Evolutionary conservation across 495 filamentous ascomycete species (phyloP).

Genomic region (Jackrogersella multiformis): DNA sequence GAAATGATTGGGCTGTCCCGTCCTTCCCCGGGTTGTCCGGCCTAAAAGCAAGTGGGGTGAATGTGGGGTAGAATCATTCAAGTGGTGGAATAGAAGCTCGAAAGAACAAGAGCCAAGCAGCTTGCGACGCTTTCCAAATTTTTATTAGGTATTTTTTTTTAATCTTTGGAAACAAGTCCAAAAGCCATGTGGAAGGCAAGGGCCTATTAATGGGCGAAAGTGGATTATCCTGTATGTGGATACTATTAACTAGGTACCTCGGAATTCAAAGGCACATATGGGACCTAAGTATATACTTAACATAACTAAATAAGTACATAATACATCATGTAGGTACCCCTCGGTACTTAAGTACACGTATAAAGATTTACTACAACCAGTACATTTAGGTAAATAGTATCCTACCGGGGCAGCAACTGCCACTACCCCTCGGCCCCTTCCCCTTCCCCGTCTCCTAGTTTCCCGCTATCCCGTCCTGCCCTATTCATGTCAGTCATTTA

Average conservation of each 20-base stretch:
- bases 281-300: neutral
- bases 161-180: neutral
- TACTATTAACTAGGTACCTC: neutral
- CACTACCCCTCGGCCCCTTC: neutral
- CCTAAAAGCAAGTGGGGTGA: constrained; percentile 15
- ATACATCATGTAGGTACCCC: no score
- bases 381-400: no score
- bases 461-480: constrained; percentile 21
- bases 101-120: constrained; percentile 20
- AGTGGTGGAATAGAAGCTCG: constrained; percentile 42
- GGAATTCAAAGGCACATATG: no score
- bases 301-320: no score
- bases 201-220: constrained; percentile 19
- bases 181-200: constrained; percentile 37
- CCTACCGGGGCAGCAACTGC: neutral
- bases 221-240: constrained; percentile 14
- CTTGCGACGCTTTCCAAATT: constrained; percentile 17
- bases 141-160: constrained; percentile 12
- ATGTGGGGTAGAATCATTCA: constrained; percentile 42
- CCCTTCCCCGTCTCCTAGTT: neutral
- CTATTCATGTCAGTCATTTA: neutral
- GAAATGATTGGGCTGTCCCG: constrained; percentile 35
- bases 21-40: constrained; percentile 34
- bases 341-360: no score
- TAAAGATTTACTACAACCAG: no score